A percentile compares a stretch with the other conserved stretches of the same genome.
Conservation (phyloP, 73 alveolate genomes). For the Uronychia binucleata region DNA sequence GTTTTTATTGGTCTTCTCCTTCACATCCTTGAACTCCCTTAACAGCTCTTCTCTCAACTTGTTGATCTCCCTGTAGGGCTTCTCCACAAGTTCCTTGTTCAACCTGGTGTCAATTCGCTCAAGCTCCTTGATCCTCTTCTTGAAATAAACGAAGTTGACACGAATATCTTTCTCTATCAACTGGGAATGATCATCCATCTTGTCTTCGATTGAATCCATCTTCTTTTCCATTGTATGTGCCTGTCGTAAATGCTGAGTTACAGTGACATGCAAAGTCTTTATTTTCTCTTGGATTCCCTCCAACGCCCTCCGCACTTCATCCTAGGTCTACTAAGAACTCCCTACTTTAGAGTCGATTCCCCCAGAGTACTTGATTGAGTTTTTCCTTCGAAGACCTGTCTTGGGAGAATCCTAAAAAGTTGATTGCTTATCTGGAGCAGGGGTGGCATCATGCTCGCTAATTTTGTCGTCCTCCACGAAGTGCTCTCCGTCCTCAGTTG, state of each 20-base stretch:
- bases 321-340: neutral
- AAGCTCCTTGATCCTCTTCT: constrained; percentile 2
- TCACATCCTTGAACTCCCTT: neutral
- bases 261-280: neutral
- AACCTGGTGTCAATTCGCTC: constrained; percentile 27
- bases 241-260: neutral
- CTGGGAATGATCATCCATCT: no score
- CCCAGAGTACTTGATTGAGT: neutral
- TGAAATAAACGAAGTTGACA: neutral
- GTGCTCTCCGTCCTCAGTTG: neutral
- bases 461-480: neutral
- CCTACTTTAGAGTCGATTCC: neutral
- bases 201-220: neutral
- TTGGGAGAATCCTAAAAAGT: constrained; percentile 10
- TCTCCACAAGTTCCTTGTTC: constrained; percentile 3
- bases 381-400: constrained; percentile 11
- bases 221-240: neutral
- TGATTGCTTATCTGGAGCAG: neutral
- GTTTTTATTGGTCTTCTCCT: neutral
- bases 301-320: neutral
- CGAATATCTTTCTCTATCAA: neutral
- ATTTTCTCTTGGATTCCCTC: constrained; percentile 3
- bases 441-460: neutral
- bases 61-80: neutral
- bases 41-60: constrained; percentile 4